Conservation (phyloP, 139 green algal genomes). For the Zygnema cylindricum region DNA sequence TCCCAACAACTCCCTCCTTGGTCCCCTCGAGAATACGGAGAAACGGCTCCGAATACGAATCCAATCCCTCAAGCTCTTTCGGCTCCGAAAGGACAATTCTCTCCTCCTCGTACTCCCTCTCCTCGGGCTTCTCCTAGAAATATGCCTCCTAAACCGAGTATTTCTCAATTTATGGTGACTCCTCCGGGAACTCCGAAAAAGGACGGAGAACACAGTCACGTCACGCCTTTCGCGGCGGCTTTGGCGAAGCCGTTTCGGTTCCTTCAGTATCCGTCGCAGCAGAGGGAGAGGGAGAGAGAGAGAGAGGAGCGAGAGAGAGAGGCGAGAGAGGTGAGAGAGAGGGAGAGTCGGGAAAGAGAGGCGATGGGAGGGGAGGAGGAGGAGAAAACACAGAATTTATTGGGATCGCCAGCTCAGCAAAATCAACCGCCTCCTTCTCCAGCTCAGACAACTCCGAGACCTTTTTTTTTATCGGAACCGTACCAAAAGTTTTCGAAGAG, state of each 20-base stretch:
- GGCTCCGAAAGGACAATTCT: neutral
- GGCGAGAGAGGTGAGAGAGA: neutral
- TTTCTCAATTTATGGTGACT: neutral
- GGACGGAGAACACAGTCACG: neutral
- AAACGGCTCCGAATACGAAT: neutral
- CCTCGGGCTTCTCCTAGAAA: neutral
- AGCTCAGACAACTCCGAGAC: neutral
- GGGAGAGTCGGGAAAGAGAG: neutral
- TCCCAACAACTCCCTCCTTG: neutral
- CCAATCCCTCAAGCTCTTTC: neutral
- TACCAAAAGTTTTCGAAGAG: neutral
- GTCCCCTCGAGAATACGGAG: neutral
- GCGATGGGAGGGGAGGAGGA: neutral
- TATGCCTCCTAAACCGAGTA: neutral
- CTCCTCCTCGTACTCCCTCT: neutral
- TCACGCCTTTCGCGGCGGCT: neutral
- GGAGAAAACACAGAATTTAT: neutral
- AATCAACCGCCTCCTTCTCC: neutral
- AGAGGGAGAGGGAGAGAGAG: neutral
- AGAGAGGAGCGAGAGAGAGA: neutral
- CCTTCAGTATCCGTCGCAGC: neutral
- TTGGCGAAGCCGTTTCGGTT: neutral
- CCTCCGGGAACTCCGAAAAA: neutral
- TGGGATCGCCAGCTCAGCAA: neutral
- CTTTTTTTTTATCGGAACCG: conserved; percentile 1